A percentile compares a stretch with the other conserved stretches of the same genome.
phyloP scores from a whole-genome alignment of 202 grass and related monocot genomes.

The Schoenoplectus triqueter region DNA sequence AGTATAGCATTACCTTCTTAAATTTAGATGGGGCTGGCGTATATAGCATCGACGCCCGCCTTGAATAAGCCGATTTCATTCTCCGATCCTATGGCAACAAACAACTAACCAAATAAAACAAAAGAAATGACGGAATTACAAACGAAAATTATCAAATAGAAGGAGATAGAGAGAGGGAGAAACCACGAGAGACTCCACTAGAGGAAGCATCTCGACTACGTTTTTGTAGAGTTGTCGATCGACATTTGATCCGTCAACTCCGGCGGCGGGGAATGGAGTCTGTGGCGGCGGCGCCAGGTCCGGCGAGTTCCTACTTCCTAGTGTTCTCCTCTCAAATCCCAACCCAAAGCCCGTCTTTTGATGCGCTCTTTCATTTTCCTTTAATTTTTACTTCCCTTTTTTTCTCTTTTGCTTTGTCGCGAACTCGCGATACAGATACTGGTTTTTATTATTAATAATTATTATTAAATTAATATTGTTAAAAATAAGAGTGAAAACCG shows the following conservation, averaged over 20 bases:
- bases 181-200: constrained; percentile 99
- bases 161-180: neutral
- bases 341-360: too few relatives aligned
- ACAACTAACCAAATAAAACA: neutral
- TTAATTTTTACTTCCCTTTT: too few relatives aligned
- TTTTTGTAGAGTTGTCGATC: constrained; percentile 93
- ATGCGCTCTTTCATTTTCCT: too few relatives aligned
- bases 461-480: too few relatives aligned
- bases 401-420: too few relatives aligned
- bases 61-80: constrained; percentile 74
- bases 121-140: neutral
- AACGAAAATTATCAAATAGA: neutral
- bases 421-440: too few relatives aligned
- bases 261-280: neutral
- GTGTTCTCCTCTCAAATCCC: too few relatives aligned
- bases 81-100: constrained; percentile 62
- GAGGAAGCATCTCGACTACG: constrained; percentile 94
- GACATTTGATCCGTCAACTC: constrained; percentile 52
- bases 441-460: too few relatives aligned
- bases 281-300: constrained; percentile 4
- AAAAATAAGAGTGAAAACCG: too few relatives aligned
- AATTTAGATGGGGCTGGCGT: constrained; percentile 68
- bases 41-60: constrained; percentile 74
- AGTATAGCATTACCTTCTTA: constrained; percentile 58
- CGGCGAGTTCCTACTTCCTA: neutral